phyloP scores from a whole-genome alignment of 129 eudicot species.

The Solidago caesia region DNA sequence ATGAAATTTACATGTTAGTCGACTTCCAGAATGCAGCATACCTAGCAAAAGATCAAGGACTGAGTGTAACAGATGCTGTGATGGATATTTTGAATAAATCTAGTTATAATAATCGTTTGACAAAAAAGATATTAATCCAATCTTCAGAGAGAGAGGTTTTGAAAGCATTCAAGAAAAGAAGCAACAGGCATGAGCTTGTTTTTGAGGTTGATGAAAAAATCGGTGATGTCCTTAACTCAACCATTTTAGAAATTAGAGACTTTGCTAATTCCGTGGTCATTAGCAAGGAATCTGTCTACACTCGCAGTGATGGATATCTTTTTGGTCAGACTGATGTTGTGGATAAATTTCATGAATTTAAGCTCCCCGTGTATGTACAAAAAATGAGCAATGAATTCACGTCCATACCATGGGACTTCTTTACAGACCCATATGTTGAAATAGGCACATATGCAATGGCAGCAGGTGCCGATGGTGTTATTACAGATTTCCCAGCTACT shows the following conservation, averaged over 20 bases:
- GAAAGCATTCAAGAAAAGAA: neutral
- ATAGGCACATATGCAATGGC: neutral
- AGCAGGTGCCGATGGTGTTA: neutral
- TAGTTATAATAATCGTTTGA: neutral
- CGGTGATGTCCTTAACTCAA: neutral
- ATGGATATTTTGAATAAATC: constrained; percentile 41
- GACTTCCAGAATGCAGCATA: constrained; percentile 69
- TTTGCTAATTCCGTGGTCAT: neutral
- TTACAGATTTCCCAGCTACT: neutral
- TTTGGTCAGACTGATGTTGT: no score
- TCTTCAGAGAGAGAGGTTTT: neutral
- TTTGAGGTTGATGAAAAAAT: neutral
- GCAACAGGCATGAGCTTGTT: neutral
- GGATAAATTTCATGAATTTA: neutral
- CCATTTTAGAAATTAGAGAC: neutral
- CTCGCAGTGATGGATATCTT: neutral
- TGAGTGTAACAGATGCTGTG: constrained; percentile 67
- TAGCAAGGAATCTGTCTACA: neutral
- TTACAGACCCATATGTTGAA: neutral
- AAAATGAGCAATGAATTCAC: neutral
- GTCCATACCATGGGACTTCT: neutral
- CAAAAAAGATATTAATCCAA: neutral
- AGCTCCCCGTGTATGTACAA: neutral
- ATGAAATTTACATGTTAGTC: constrained; percentile 5
- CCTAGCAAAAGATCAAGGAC: constrained; percentile 64